Evolutionary conservation across 306 rosid genomes (phyloP).

Genomic region (Datisca glomerata): DNA sequence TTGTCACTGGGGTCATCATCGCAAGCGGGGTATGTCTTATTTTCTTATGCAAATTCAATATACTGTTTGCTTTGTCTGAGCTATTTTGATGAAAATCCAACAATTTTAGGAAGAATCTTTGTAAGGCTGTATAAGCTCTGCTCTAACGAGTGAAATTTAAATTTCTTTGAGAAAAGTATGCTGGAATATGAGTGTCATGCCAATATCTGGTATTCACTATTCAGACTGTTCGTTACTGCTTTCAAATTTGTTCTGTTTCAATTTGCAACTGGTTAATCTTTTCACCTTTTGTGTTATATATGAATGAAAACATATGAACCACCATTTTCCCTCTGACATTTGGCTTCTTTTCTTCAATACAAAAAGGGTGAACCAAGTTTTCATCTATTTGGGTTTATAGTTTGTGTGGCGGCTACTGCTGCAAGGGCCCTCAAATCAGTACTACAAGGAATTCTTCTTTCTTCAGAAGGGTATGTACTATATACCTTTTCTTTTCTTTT

Average conservation of each 20-base stretch:
- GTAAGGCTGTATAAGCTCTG: no score
- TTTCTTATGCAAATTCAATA: not conserved
- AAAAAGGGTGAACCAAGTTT: conserved; percentile 18
- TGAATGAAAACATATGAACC: not conserved
- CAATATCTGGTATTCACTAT: no score
- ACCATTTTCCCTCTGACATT: not conserved
- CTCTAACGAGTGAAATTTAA: no score
- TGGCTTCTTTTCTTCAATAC: not conserved
- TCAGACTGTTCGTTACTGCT: no score
- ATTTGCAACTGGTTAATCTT: not conserved
- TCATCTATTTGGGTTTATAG: conserved; percentile 14
- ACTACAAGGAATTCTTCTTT: conserved; percentile 16
- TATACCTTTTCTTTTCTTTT: not conserved
- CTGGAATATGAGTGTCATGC: no score
- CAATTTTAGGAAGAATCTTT: not conserved
- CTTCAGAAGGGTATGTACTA: conserved; percentile 11
- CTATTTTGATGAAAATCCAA: not conserved
- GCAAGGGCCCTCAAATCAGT: conserved; percentile 19
- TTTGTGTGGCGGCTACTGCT: conserved; percentile 16
- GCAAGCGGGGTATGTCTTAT: conserved; percentile 15
- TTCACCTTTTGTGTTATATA: not conserved
- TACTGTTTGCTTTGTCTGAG: no score
- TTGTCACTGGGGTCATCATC: conserved; percentile 16
- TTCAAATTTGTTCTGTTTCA: not conserved
- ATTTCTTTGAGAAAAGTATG: no score